A percentile compares a stretch with the other conserved stretches of the same genome.
Evolutionary conservation across 805 yeast genomes (phyloP).

Genomic region (Cyberlindnera mrakii): DNA sequence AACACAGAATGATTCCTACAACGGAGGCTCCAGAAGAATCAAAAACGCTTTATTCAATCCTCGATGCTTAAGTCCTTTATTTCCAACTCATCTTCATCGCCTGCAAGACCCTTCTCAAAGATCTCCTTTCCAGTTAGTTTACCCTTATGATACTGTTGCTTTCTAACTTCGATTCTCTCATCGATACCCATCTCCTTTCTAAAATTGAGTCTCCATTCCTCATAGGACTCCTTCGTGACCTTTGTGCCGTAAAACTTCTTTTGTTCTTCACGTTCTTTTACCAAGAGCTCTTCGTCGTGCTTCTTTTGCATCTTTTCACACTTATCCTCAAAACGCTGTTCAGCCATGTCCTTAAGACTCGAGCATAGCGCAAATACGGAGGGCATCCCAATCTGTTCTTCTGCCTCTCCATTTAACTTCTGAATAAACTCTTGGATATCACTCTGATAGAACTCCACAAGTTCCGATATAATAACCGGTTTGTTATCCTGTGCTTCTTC

Average conservation of each 20-base stretch:
- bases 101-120: constrained; percentile 84
- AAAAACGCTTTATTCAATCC: neutral
- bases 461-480: constrained; percentile 50
- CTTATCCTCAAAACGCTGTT: constrained; percentile 54
- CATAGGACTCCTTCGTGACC: constrained; percentile 74
- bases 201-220: constrained; percentile 66
- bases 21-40: no score
- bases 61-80: constrained; percentile 12
- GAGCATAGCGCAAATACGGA: constrained; percentile 77
- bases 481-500: constrained; percentile 37
- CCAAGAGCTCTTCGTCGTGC: constrained; percentile 52
- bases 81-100: constrained; percentile 48
- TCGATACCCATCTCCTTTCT: constrained; percentile 70
- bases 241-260: constrained; percentile 87
- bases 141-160: constrained; percentile 58
- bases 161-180: constrained; percentile 46
- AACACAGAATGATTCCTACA: constrained; percentile 4
- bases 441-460: constrained; percentile 44
- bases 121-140: constrained; percentile 84
- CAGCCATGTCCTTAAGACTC: constrained; percentile 76
- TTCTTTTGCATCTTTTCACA: constrained; percentile 46
- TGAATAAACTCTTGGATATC: constrained; percentile 38
- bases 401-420: constrained; percentile 53
- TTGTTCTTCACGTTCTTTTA: constrained; percentile 76
- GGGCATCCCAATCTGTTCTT: constrained; percentile 85